Conservation (phyloP, 1,284 basidiomycete species). For the Pseudozyma flocculosa region DNA sequence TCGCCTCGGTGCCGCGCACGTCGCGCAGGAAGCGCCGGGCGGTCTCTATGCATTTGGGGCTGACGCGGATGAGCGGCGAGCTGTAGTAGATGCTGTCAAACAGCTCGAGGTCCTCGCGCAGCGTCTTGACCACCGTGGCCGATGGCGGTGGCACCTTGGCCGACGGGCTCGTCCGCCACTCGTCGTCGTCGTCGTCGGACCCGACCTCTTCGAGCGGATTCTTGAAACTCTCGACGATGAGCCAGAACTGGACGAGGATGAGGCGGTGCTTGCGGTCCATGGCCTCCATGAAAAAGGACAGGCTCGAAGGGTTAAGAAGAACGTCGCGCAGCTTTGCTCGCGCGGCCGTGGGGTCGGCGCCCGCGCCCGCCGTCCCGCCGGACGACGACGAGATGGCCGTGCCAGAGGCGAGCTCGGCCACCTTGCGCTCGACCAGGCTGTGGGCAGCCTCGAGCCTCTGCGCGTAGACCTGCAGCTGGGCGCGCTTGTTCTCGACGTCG, state of each 20-base stretch:
- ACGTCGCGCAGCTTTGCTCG: constrained; percentile 63
- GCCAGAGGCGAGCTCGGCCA: constrained; percentile 68
- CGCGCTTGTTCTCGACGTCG: constrained; percentile 8
- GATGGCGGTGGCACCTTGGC: constrained; percentile 56
- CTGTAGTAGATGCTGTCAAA: constrained; percentile 83
- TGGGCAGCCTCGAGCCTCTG: constrained; percentile 85
- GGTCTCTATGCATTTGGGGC: constrained; percentile 68
- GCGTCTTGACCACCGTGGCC: constrained; percentile 62
- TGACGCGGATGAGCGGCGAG: constrained; percentile 65
- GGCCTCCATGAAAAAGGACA: constrained; percentile 96
- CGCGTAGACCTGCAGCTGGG: constrained; percentile 67
- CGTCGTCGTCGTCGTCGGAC: constrained; percentile 9
- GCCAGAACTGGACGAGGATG: constrained; percentile 90
- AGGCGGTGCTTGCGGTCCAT: constrained; percentile 87
- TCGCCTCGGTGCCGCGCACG: constrained; percentile 38
- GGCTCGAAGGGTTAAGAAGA: constrained; percentile 78
- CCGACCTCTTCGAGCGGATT: constrained; percentile 73
- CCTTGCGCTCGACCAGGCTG: constrained; percentile 78
- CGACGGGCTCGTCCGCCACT: constrained; percentile 50
- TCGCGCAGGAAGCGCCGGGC: constrained; percentile 68
- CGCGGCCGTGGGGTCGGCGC: constrained; percentile 26
- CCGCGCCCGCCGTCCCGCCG: constrained; percentile 15
- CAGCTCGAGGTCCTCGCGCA: constrained; percentile 81
- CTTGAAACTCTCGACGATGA: constrained; percentile 94
- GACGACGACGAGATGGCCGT: constrained; percentile 14